Conservation (phyloP, 1,139 yeast species). For the Taphrina flavorubra region DNA sequence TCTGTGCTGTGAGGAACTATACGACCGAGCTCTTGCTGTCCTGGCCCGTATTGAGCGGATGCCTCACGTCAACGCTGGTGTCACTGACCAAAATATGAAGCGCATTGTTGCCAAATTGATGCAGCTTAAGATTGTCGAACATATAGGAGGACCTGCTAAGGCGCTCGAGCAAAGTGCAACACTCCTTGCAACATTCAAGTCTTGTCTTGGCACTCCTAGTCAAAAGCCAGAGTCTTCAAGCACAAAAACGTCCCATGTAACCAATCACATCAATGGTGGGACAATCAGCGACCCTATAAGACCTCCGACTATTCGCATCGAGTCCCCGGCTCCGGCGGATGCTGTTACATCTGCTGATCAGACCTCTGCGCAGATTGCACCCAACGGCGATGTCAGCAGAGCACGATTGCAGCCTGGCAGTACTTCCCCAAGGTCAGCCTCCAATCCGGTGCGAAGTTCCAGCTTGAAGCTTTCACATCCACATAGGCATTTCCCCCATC, state of each 20-base stretch:
- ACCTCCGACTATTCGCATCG: slow-evolving; percentile 11
- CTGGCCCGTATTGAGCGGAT: background rate
- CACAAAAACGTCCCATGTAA: background rate
- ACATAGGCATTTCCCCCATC: slow-evolving; percentile 4
- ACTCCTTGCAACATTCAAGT: background rate
- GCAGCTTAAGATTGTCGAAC: slow-evolving; percentile 9
- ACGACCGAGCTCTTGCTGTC: slow-evolving; percentile 26
- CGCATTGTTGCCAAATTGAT: slow-evolving; percentile 1
- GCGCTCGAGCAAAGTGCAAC: slow-evolving; percentile 10
- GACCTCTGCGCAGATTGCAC: background rate
- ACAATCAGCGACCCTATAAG: background rate
- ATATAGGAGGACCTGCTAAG: background rate
- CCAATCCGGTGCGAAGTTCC: slow-evolving; percentile 7
- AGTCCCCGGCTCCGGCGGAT: background rate
- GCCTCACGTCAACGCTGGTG: background rate
- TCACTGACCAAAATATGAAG: background rate
- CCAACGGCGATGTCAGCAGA: background rate
- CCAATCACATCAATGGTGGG: background rate
- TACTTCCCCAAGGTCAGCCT: background rate
- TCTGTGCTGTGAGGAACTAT: slow-evolving; percentile 26
- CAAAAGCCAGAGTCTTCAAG: background rate
- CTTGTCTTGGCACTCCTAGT: background rate
- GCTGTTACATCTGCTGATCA: background rate
- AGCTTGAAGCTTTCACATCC: slow-evolving; percentile 4
- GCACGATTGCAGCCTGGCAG: slow-evolving; percentile 4